phyloP scores from a whole-genome alignment of 495 filamentous ascomycete species.

The Aspergillus conjunctus region DNA sequence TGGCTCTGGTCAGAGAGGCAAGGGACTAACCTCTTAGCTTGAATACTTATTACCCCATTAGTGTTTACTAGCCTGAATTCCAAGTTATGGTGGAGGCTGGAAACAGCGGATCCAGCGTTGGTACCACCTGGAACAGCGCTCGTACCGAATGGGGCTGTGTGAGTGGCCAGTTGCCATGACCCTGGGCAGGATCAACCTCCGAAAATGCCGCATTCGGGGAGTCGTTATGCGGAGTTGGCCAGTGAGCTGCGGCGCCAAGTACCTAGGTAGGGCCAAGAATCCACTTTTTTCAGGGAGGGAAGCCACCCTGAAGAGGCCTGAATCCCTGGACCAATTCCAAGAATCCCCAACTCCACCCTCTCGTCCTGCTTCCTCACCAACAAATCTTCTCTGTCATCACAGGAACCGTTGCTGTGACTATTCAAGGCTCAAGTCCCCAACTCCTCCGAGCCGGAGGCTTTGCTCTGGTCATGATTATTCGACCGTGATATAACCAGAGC shows the following conservation, averaged over 20 bases:
- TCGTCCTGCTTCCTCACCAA: not conserved
- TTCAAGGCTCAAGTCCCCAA: no score
- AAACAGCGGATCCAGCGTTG: not conserved
- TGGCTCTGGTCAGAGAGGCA: no score
- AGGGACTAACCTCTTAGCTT: no score
- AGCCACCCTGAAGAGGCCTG: not conserved
- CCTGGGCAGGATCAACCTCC: conserved; percentile 23
- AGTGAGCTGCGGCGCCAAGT: conserved; percentile 10
- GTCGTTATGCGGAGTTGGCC: conserved; percentile 9
- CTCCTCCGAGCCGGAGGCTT: no score
- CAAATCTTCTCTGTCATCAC: not conserved
- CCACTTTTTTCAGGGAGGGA: not conserved
- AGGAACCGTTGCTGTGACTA: no score
- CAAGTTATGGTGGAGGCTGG: no score
- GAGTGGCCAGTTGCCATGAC: conserved; percentile 20
- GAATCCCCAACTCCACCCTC: conserved; percentile 1
- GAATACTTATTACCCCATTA: no score
- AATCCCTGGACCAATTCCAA: not conserved
- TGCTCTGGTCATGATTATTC: no score
- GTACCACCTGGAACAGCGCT: conserved; percentile 12
- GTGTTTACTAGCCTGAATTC: no score
- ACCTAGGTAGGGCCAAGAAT: conserved; percentile 8
- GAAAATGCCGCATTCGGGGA: conserved; percentile 24
- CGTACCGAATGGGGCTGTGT: conserved; percentile 17
- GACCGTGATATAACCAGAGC: no score